Conservation (phyloP, 352 stramenopile genomes). For the Blastocystis sp. region DNA sequence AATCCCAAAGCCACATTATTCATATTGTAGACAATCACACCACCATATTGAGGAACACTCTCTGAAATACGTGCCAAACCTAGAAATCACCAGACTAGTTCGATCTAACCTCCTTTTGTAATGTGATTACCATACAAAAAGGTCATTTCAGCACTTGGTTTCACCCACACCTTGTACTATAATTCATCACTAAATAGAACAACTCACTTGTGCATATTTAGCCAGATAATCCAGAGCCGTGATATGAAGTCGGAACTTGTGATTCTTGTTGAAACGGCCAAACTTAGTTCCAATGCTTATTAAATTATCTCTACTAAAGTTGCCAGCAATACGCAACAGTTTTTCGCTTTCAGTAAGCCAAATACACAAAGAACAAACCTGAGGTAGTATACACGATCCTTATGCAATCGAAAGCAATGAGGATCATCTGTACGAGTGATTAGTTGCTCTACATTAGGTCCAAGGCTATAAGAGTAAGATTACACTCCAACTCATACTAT, state of each 20-base stretch:
- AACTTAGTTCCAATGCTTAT: slow-evolving; percentile 90
- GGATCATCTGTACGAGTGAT: slow-evolving; percentile 89
- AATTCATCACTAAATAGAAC: neutral
- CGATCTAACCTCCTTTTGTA: slow-evolving; percentile 77
- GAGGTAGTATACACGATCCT: slow-evolving; percentile 91
- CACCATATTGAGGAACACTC: slow-evolving; percentile 89
- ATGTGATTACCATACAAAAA: slow-evolving; percentile 99
- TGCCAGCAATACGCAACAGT: slow-evolving; percentile 88
- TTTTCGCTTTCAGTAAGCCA: slow-evolving; percentile 62
- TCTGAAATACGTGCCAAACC: slow-evolving; percentile 94
- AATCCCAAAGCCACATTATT: slow-evolving; percentile 93
- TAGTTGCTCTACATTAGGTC: slow-evolving; percentile 87
- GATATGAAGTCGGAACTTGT: slow-evolving; percentile 95
- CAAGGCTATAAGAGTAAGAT: slow-evolving; percentile 73
- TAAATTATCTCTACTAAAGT: slow-evolving; percentile 85
- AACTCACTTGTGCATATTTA: slow-evolving; percentile 87
- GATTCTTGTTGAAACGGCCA: slow-evolving; percentile 95
- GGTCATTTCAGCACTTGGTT: slow-evolving; percentile 95
- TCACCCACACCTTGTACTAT: slow-evolving; percentile 98
- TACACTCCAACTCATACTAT: slow-evolving; percentile 9
- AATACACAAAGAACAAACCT: slow-evolving; percentile 62
- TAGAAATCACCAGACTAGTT: neutral
- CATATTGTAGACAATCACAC: slow-evolving; percentile 96
- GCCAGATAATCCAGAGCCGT: slow-evolving; percentile 93
- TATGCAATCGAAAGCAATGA: slow-evolving; percentile 92